Percentiles rank a stretch among this genome's conserved stretches.
These are phyloP conservation scores for Penicillium lagena DNA, from an alignment of 495 filamentous ascomycete species.

Conservation along the genomic window DNA sequence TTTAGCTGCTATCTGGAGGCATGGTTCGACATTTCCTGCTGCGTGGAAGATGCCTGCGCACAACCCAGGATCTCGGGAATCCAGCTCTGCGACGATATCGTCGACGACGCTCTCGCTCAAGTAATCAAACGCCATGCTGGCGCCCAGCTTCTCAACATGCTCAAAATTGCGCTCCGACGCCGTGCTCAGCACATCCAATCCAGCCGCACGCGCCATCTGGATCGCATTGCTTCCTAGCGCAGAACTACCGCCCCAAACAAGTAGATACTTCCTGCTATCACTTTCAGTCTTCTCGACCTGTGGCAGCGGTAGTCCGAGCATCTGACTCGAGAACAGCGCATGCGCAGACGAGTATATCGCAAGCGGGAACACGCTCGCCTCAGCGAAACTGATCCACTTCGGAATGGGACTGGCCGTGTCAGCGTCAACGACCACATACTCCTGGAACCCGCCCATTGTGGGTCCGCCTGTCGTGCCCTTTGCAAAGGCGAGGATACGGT, in stretches of 20 bases:
- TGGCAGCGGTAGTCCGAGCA: conserved; percentile 35
- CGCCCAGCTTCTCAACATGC: conserved; percentile 44
- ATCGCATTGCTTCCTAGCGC: conserved; percentile 52
- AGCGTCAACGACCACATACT: conserved; percentile 32
- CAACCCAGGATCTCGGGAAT: not conserved
- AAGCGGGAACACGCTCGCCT: conserved; percentile 47
- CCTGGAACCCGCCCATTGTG: conserved; percentile 37
- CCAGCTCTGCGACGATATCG: conserved; percentile 8
- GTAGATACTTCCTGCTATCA: conserved; percentile 24
- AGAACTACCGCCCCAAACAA: conserved; percentile 56
- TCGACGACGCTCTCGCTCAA: conserved; percentile 24
- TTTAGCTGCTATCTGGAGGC: not conserved
- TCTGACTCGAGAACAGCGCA: conserved; percentile 38
- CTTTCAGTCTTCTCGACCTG: conserved; percentile 9
- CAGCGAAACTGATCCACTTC: conserved; percentile 32
- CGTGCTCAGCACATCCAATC: conserved; percentile 48
- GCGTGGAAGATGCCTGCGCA: conserved; percentile 12
- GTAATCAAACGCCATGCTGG: conserved; percentile 51
- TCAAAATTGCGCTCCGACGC: conserved; percentile 44
- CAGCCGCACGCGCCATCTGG: conserved; percentile 49
- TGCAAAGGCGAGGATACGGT: conserved; percentile 18
- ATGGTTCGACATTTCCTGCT: not conserved
- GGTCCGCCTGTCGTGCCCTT: conserved; percentile 8
- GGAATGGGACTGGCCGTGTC: conserved; percentile 41
- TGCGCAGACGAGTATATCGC: conserved; percentile 47